Conservation (phyloP, 2,329 filamentous ascomycete genomes). For the Colletotrichum sp. region DNA sequence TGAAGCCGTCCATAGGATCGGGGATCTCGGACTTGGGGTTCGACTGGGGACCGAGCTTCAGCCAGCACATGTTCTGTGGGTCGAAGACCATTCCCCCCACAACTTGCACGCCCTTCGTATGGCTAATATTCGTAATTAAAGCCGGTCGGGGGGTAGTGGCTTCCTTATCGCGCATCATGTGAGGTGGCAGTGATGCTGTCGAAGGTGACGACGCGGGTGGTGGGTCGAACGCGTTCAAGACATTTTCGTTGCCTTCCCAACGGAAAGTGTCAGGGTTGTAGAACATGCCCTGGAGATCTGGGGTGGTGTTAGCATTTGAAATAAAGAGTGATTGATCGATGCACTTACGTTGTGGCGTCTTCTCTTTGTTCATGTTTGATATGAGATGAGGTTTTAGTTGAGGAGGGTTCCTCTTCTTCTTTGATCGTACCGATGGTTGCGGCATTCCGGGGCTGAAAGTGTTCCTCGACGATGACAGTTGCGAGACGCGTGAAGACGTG, state of each 20-base stretch:
- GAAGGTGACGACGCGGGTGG: conserved; percentile 61
- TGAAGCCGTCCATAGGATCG: conserved; percentile 67
- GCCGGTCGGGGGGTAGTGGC: conserved; percentile 69
- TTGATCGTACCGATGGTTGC: conserved; percentile 51
- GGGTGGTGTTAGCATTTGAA: conserved; percentile 31
- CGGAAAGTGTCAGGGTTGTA: conserved; percentile 87
- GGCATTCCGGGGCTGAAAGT: conserved; percentile 52
- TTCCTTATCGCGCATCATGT: conserved; percentile 60
- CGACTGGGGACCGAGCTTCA: conserved; percentile 71
- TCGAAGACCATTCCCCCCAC: conserved; percentile 99
- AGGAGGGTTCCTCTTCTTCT: conserved; percentile 61
- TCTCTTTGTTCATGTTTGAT: conserved; percentile 76
- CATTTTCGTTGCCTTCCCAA: conserved; percentile 98
- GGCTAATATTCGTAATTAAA: conserved; percentile 88
- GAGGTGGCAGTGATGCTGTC: conserved; percentile 48
- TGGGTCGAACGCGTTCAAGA: conserved; percentile 77
- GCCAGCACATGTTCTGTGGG: conserved; percentile 96
- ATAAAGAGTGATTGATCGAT: neutral
- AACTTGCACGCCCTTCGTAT: conserved; percentile 86
- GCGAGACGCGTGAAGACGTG: conserved; percentile 59
- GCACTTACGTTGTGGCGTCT: conserved; percentile 79
- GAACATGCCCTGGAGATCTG: conserved; percentile 92
- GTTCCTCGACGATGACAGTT: conserved; percentile 52
- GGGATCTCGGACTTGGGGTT: conserved; percentile 52
- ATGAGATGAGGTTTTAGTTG: conserved; percentile 86